Percentiles rank a stretch among this genome's conserved stretches.
Evolutionary conservation across 2,329 filamentous ascomycete species (phyloP).

Genomic region (Dendryphion nanum): DNA sequence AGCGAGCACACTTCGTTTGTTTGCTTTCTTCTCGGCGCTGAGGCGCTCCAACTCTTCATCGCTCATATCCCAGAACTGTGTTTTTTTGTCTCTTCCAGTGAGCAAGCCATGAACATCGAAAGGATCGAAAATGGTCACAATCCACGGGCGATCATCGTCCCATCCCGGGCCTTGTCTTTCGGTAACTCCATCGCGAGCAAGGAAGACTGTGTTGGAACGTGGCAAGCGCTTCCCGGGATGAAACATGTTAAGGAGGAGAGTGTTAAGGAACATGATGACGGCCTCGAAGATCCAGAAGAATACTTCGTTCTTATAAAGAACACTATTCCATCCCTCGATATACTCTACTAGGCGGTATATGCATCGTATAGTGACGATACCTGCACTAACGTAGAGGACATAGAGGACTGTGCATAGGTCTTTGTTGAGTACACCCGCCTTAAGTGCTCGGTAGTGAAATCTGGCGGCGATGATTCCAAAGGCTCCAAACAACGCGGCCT

Average conservation of each 20-base stretch:
- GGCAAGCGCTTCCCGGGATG: slow-evolving; percentile 54
- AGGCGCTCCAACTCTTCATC: slow-evolving; percentile 28
- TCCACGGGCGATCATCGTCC: slow-evolving; percentile 46
- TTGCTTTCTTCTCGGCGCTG: slow-evolving; percentile 24
- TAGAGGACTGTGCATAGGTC: slow-evolving; percentile 46
- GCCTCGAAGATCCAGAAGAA: slow-evolving; percentile 58
- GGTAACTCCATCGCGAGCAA: slow-evolving; percentile 52
- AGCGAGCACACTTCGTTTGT: slow-evolving; percentile 18
- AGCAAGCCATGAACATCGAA: slow-evolving; percentile 35
- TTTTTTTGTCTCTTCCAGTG: slow-evolving; percentile 33
- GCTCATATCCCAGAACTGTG: slow-evolving; percentile 38
- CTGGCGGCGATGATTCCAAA: slow-evolving; percentile 48
- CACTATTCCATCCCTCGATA: slow-evolving; percentile 38
- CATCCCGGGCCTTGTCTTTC: slow-evolving; percentile 52
- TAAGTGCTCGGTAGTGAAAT: slow-evolving; percentile 48
- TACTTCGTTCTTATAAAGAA: slow-evolving; percentile 46
- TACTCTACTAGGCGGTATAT: slow-evolving; percentile 56
- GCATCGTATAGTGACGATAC: slow-evolving; percentile 49
- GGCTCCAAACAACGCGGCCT: slow-evolving; percentile 50
- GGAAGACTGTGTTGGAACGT: slow-evolving; percentile 49
- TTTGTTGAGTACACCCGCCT: slow-evolving; percentile 39
- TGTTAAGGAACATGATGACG: slow-evolving; percentile 52
- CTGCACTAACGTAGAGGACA: slow-evolving; percentile 50
- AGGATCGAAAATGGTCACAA: slow-evolving; percentile 40
- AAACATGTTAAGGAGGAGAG: slow-evolving; percentile 51